Evolutionary conservation across 2,329 filamentous ascomycete genomes (phyloP).

Genomic region (Colletotrichum noveboracense): DNA sequence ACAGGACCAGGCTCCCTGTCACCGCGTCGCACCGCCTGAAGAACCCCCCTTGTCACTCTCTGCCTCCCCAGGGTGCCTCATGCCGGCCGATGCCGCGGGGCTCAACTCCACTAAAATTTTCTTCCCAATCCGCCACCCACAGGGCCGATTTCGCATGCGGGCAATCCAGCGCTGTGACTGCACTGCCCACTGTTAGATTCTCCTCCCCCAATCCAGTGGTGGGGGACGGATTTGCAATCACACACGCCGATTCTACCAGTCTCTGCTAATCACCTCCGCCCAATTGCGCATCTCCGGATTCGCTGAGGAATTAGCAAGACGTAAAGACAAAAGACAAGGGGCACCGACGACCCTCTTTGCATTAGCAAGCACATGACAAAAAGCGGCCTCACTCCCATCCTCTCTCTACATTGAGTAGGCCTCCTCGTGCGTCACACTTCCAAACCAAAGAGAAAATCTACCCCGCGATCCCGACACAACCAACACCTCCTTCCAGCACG

Average conservation of each 20-base stretch:
- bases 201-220: conserved; percentile 19
- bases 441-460: not conserved
- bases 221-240: conserved; percentile 25
- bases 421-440: not conserved
- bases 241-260: not conserved
- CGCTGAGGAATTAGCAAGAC: not conserved
- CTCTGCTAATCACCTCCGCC: not conserved
- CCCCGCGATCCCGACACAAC: not conserved
- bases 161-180: not conserved
- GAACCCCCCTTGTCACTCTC: not conserved
- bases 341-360: not conserved
- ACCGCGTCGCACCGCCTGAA: not conserved
- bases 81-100: conserved; percentile 14
- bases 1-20: not conserved
- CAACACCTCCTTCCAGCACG: not conserved
- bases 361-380: not conserved
- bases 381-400: not conserved
- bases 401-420: not conserved
- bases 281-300: conserved; percentile 22
- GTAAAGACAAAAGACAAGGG: not conserved
- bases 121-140: conserved; percentile 5
- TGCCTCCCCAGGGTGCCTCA: not conserved
- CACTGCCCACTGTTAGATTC: not conserved
- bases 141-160: conserved; percentile 19
- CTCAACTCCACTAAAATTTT: not conserved